Evolutionary conservation across 2,329 filamentous ascomycete species (phyloP).

Genomic region (Harringtonia aguacate): DNA sequence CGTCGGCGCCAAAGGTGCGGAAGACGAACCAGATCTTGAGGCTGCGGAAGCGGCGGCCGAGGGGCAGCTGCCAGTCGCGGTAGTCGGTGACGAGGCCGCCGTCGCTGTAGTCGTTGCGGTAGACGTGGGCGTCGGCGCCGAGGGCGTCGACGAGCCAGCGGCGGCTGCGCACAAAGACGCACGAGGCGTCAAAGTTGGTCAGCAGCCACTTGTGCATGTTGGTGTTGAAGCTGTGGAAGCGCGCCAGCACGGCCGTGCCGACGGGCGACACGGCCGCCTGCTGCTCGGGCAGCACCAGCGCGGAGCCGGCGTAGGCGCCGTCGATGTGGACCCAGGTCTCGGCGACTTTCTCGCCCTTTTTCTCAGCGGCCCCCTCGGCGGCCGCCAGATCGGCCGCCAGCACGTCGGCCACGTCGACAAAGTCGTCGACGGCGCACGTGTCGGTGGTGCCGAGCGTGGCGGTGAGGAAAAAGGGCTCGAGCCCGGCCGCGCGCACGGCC

Average conservation of each 20-base stretch:
- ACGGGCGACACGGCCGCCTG: constrained; percentile 27
- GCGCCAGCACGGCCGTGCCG: constrained; percentile 43
- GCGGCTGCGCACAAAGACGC: constrained; percentile 68
- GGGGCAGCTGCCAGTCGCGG: constrained; percentile 92
- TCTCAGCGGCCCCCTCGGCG: too few relatives aligned
- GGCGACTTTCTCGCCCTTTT: too few relatives aligned
- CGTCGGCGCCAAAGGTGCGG: constrained; percentile 61
- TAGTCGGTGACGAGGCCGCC: constrained; percentile 85
- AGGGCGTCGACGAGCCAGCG: constrained; percentile 70
- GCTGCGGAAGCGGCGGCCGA: constrained; percentile 77
- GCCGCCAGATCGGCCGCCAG: constrained; percentile 22
- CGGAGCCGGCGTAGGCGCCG: constrained; percentile 82
- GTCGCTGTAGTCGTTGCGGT: constrained; percentile 67
- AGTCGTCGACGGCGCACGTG: constrained; percentile 79
- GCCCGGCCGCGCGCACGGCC: constrained; percentile 53
- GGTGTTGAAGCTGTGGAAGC: constrained; percentile 82
- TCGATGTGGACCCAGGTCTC: constrained; percentile 88
- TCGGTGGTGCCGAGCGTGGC: constrained; percentile 78
- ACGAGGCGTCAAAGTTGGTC: constrained; percentile 81
- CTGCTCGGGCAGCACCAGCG: constrained; percentile 72
- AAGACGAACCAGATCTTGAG: constrained; percentile 96
- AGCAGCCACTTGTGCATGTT: constrained; percentile 98
- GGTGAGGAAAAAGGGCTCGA: constrained; percentile 81
- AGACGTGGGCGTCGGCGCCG: constrained; percentile 57
- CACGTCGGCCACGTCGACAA: constrained; percentile 51